phyloP scores from a whole-genome alignment of 345 rosid genomes.

The Arabidopsis arenosa region DNA sequence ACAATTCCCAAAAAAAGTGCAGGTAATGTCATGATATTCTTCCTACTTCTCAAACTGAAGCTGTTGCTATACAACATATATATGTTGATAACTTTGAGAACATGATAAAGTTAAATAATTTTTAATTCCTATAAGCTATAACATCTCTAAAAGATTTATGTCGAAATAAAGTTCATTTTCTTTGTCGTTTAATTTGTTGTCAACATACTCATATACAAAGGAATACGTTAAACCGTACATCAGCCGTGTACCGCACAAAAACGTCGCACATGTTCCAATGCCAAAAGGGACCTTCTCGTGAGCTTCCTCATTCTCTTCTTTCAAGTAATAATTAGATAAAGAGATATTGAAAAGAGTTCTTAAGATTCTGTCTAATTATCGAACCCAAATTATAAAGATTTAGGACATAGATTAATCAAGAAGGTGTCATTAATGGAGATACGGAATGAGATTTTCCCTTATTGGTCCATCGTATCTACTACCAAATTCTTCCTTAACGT shows the following conservation, averaged over 20 bases:
- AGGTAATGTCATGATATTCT: too few species aligned
- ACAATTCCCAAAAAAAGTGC: too few species aligned
- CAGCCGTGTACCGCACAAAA: conserved; percentile 29
- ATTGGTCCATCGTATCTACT: conserved; percentile 63
- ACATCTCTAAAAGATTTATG: not conserved
- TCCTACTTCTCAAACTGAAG: too few species aligned
- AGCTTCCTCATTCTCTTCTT: conserved; percentile 49
- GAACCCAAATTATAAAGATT: conserved; percentile 10
- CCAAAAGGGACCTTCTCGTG: conserved; percentile 40
- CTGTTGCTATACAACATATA: too few species aligned
- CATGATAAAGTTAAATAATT: too few species aligned
- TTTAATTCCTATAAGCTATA: too few species aligned
- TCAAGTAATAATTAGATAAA: not conserved
- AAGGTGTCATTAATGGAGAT: conserved; percentile 37
- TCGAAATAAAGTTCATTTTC: not conserved
- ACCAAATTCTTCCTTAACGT: conserved; percentile 38
- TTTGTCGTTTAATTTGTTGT: not conserved
- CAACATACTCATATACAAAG: too few species aligned
- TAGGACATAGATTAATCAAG: conserved; percentile 25
- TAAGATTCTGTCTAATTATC: conserved; percentile 23
- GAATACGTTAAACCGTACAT: conserved; percentile 15
- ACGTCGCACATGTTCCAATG: conserved; percentile 46
- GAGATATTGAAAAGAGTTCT: not conserved
- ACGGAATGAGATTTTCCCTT: conserved; percentile 45
- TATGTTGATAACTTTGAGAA: too few species aligned